Base-by-base conservation (phyloP, 495 filamentous ascomycete genomes). In the Cenococcum geophilum region DNA sequence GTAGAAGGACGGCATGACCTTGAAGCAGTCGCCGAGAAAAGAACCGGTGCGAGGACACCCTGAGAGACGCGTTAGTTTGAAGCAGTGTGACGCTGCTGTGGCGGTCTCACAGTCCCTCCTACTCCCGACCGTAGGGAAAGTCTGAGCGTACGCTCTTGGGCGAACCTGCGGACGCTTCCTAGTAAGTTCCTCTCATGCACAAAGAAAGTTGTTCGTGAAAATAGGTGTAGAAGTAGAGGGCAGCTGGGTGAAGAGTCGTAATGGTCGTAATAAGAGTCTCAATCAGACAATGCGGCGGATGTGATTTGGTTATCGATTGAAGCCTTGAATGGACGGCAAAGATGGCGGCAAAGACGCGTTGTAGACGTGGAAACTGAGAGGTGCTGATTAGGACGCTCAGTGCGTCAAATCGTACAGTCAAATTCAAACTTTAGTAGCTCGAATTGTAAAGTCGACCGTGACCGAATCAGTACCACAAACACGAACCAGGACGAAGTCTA, bases 1-100 rank as follows among this genome's bases (percentile, higher is more conserved):
- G 42, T 66, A 70, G 62, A 70, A 72, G 60, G 70, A 68, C 37
- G 70, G 70, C 70, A 72, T 72, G 68, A 36, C 67, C 20, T 27
- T n/a, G 55, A 55, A 35, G 53, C 45, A 48, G 59, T 66, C 57
- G 69, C 63, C 60, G 61, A 57, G 48, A 53, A 53, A 68, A 67
- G 68, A 65, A 71, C 58, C 57, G 61, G 63, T 62, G 57, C 14
- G 32, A 42, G 32, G 47, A 61, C 54, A 66, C 60, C 63, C 65
- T 64, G 37, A 14, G 25, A 45, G n/a, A n/a, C 8, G 9, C 43
- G 40, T 63, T 53, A 64, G 61, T 37, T 10, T 56, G 18, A 34
- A 53, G 12, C 18, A 6, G n/a, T 23, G 22, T 14, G 43, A 21
- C 25, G 49, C 32, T 37, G 1, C 11, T 27, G 57, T 34, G 9